Evolutionary conservation across 768 basidiomycete genomes (phyloP).

Genomic region (Trichaptum fuscoviolaceum): DNA sequence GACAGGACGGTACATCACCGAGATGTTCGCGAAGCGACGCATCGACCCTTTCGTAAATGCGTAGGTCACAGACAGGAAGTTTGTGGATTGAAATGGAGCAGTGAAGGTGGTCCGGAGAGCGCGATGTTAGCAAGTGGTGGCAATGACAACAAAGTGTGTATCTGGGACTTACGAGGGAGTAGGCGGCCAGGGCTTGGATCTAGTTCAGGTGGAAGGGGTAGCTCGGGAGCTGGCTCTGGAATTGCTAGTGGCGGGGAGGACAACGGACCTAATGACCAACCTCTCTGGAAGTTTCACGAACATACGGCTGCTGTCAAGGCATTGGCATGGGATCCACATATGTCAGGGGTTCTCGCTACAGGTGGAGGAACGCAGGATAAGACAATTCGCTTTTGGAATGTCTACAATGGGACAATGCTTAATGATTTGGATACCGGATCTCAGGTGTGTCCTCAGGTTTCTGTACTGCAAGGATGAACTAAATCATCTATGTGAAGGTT

Average conservation of each 20-base stretch:
- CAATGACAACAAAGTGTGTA: slow-evolving; percentile 98
- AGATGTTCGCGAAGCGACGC: slow-evolving; percentile 74
- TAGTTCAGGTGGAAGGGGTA: slow-evolving; percentile 15
- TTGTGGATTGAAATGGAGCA: slow-evolving; percentile 92
- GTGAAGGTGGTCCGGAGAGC: slow-evolving; percentile 36
- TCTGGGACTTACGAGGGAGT: slow-evolving; percentile 84
- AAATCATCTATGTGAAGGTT: slow-evolving; percentile 41
- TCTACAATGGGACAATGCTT: slow-evolving; percentile 76
- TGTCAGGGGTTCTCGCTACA: slow-evolving; percentile 83
- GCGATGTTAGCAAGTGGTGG: slow-evolving; percentile 87
- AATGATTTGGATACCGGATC: slow-evolving; percentile 91
- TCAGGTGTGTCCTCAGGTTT: slow-evolving; percentile 53
- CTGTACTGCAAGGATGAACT: not conserved
- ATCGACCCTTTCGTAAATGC: slow-evolving; percentile 65
- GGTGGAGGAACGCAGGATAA: slow-evolving; percentile 99
- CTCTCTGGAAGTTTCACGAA: slow-evolving; percentile 93
- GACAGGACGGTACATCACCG: slow-evolving; percentile 90
- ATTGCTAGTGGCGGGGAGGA: slow-evolving; percentile 25
- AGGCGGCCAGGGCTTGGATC: not conserved
- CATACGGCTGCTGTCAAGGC: slow-evolving; percentile 98
- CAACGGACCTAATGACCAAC: slow-evolving; percentile 43
- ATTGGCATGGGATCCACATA: slow-evolving; percentile 96
- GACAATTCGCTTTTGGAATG: slow-evolving; percentile 98
- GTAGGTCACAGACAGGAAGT: slow-evolving; percentile 88
- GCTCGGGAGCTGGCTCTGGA: slow-evolving; percentile 26